Evolutionary conservation across 257 asterid genomes (phyloP), one percentile per base, ranked within the genome.

Genomic region (Fraxinus excelsior): DNA sequence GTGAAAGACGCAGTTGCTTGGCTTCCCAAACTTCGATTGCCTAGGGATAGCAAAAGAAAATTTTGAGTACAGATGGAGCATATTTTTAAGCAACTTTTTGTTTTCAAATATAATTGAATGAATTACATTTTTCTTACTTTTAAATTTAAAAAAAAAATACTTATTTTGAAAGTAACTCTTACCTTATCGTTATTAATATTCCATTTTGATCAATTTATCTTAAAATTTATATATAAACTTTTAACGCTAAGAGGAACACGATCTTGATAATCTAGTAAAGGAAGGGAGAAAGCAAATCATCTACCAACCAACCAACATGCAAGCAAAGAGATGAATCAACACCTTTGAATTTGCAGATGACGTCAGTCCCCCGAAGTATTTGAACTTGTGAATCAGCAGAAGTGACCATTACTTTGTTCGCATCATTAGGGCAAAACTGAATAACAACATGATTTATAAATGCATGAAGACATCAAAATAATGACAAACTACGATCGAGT

Each of bases 271-370:
- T 37, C 40, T 7, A 7, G 40, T 37, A 7, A 37, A 37, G 40
- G 40, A 11, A 37, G 19, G 58, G 21, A 16, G 18, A 37, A 18
- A 49, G 58, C 21, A 49, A 49, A 51, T 19, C 62, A 51, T 51
- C 62, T 5, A n/a, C n/a, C n/a, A n/a, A 51, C 26, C 23, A 21
- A 21, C 9, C 14, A 72, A 13, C 51, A 51, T 23, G 82, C n/a
- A 62, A 40, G 14, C 46, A 40, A 74, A 67, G 73, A 72, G 28
- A 64, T 25, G 21, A 32, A 35, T 44, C 34, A 56, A 4, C 70
- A 90, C 97, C 97, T 84, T 89, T 93, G 77, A 92, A 89, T 86
- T 92, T 95, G 84, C 93, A 85, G 80, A 91, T 77, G 9, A 94
- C 56, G 80, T 94, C 46, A 10, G 97, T 69, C 88, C 66, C 97